phyloP scores from a whole-genome alignment of 2,329 filamentous ascomycete genomes.

The Penicillium thymicola region DNA sequence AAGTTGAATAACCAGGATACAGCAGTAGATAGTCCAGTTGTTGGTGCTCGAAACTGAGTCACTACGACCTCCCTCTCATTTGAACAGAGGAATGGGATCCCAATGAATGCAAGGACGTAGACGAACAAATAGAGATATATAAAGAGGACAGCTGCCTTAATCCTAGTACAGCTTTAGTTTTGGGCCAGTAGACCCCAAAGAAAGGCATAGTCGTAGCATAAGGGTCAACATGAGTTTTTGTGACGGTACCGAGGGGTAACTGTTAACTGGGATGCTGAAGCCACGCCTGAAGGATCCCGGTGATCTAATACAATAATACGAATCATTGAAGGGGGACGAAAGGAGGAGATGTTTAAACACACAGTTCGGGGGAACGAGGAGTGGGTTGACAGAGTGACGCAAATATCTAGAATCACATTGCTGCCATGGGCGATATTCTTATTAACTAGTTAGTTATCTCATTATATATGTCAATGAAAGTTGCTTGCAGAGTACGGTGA shows the following conservation, averaged over 20 bases:
- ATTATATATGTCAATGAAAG: not conserved
- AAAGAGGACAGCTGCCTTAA: too few species aligned
- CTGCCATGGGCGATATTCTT: too few species aligned
- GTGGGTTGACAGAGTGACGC: not conserved
- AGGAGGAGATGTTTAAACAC: too few species aligned
- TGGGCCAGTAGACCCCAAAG: not conserved
- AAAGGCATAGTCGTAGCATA: not conserved
- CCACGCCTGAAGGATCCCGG: too few species aligned
- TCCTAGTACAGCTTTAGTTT: too few species aligned
- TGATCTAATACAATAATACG: too few species aligned
- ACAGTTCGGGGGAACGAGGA: not conserved
- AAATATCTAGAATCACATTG: not conserved
- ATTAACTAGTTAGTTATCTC: too few species aligned
- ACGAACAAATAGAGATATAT: too few species aligned
- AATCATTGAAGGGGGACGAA: too few species aligned
- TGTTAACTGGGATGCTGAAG: too few species aligned
- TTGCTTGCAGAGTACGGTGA: not conserved
- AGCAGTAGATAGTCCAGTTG: not conserved
- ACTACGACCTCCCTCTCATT: not conserved
- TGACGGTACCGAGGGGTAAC: too few species aligned
- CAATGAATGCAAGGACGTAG: too few species aligned
- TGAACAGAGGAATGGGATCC: not conserved
- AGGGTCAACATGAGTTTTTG: not conserved
- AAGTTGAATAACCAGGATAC: not conserved
- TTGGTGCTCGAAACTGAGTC: not conserved